Evolutionary conservation across 257 asterid genomes (phyloP), one percentile per base, ranked within the genome.

Genomic region (Nicotiana knightiana): DNA sequence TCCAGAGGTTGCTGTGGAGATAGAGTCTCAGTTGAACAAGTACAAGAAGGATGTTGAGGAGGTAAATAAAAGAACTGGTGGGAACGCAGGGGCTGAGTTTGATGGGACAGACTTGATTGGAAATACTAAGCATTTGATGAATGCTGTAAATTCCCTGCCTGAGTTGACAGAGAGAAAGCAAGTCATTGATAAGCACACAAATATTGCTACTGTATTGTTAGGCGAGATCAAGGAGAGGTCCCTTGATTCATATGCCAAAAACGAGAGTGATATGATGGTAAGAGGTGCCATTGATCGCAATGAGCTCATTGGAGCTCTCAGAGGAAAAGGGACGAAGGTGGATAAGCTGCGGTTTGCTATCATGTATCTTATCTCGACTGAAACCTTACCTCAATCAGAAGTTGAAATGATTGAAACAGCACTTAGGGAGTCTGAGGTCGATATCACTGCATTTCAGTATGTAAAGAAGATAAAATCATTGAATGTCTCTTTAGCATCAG

Each of bases 101-200:
- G 97, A 94, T 28, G 98, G 97, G 51, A 91, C 97, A 2, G 97
- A 93, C 83, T 85, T 93, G 86, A 86, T 92, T 77, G 97, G 98
- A 77, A 96, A 93, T 90, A 96, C 98, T 0, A 92, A 94, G 90
- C 97, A 94, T 90, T 87, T 96, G 87, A 96, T 96, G 98, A 93
- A 87, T 82, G 98, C 99, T 1, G 98, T 96, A 80, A 96, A 92
- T 79, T 94, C 98, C 15, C 91, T 96, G 80, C 99, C 99, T 13
- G 99, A 96, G 85, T 85, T 96, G 90, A 96, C 97, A 30, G 98
- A 94, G 81, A 82, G 97, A 81, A 94, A 94, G 86, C 94, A 91
- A 82, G 92, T 92, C 71, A 94, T 94, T 58, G 97, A 94, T 83
- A 94, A 92, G 88, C 97, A 94, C 87, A 94, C 98, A 13, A 94